Percentiles rank a stretch among this genome's conserved stretches.
Evolutionary conservation across 306 rosid species (phyloP).

Genomic region (Vigna nakashimae): DNA sequence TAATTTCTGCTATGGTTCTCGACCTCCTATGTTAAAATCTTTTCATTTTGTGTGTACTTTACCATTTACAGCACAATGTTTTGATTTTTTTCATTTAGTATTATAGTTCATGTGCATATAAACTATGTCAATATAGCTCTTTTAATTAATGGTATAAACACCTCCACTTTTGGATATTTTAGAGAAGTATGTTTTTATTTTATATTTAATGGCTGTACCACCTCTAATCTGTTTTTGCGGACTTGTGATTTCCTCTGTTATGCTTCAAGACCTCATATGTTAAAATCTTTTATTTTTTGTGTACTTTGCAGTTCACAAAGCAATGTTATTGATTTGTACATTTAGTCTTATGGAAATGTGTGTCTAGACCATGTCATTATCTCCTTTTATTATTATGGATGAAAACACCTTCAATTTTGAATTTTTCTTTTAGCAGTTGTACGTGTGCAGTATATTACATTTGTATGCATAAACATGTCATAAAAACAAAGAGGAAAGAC

Average conservation of each 20-base stretch:
- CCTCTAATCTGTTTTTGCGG: not conserved
- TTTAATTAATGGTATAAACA: not conserved
- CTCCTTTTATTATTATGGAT: no score
- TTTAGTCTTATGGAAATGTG: not conserved
- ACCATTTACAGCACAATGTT: not conserved
- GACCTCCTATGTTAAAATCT: not conserved
- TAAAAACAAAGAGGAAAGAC: constrained; percentile 20
- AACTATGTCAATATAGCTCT: not conserved
- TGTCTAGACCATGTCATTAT: no score
- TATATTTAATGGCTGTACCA: not conserved
- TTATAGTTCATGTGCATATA: no score
- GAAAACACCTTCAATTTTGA: not conserved
- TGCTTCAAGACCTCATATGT: not conserved
- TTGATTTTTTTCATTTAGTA: not conserved
- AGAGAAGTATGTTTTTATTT: not conserved
- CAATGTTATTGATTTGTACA: not conserved
- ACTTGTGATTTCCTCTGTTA: not conserved
- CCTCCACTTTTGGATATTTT: not conserved
- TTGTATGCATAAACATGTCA: not conserved
- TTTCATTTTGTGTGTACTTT: not conserved
- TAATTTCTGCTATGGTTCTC: not conserved
- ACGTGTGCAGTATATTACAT: not conserved
- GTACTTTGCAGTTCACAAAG: not conserved
- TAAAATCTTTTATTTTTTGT: not conserved
- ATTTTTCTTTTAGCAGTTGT: not conserved